Evolutionary conservation across 2,329 filamentous ascomycete genomes (phyloP).

Genomic region (Ceratocystis lukuohia): DNA sequence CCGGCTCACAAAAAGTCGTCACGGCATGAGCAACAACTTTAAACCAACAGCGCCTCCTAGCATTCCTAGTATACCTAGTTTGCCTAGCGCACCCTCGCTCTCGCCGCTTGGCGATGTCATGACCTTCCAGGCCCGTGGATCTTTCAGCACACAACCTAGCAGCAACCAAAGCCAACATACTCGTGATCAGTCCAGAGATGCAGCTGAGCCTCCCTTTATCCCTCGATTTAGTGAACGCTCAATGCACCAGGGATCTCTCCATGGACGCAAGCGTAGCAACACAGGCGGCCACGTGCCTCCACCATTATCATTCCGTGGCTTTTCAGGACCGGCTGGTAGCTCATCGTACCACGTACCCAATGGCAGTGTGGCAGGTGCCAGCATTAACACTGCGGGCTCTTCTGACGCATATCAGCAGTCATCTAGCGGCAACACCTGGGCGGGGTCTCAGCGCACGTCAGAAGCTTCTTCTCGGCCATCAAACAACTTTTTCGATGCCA

Average conservation of each 20-base stretch:
- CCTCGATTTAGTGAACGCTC: conserved; percentile 51
- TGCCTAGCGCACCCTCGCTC: conserved; percentile 29
- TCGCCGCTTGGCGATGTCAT: conserved; percentile 16
- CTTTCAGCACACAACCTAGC: conserved; percentile 28
- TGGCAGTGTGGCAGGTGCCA: conserved; percentile 45
- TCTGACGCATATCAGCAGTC: conserved; percentile 47
- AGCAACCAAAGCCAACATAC: conserved; percentile 28
- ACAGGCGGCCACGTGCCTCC: conserved; percentile 63
- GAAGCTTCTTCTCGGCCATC: conserved; percentile 40
- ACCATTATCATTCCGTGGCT: conserved; percentile 63
- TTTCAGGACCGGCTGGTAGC: conserved; percentile 45
- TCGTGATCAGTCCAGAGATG: conserved; percentile 41
- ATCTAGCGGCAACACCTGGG: conserved; percentile 29
- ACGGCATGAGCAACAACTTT: conserved; percentile 22
- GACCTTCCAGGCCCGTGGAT: conserved; percentile 26
- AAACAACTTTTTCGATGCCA: conserved; percentile 66
- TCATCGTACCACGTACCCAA: conserved; percentile 34
- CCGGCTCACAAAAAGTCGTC: conserved; percentile 60
- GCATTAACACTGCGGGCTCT: conserved; percentile 43
- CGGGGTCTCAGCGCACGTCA: conserved; percentile 34
- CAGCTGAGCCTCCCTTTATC: conserved; percentile 59
- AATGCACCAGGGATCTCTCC: conserved; percentile 33
- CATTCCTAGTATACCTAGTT: conserved; percentile 41
- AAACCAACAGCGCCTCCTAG: conserved; percentile 33
- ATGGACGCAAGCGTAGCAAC: conserved; percentile 79